Conservation (phyloP, 352 stramenopile genomes). For the Phytophthora palmivora region DNA sequence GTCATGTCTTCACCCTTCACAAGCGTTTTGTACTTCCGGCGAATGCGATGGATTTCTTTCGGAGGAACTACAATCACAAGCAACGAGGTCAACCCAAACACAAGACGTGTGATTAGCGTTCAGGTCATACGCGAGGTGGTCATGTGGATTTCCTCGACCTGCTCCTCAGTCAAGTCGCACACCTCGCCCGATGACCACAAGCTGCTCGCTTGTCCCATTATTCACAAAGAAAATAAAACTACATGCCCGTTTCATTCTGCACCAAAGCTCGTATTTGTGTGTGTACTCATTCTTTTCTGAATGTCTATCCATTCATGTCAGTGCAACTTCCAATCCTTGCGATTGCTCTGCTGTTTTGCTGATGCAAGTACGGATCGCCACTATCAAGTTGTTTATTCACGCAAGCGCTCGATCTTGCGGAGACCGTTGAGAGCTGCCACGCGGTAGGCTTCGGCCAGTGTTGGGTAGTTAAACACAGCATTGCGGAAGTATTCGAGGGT, state of each 20-base stretch:
- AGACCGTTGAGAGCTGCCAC: constrained; percentile 83
- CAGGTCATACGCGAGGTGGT: constrained; percentile 50
- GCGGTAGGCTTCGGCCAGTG: constrained; percentile 87
- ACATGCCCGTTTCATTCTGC: constrained; percentile 11
- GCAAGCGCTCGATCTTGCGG: constrained; percentile 69
- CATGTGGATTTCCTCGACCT: constrained; percentile 69
- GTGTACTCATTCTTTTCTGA: constrained; percentile 17
- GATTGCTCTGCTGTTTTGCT: neutral
- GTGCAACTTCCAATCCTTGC: constrained; percentile 2
- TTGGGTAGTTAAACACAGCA: constrained; percentile 94
- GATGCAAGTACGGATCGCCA: neutral
- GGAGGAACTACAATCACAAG: constrained; percentile 40
- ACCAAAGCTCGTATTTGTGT: constrained; percentile 4
- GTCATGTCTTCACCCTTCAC: constrained; percentile 57
- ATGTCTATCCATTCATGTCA: constrained; percentile 26
- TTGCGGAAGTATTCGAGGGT: constrained; percentile 92
- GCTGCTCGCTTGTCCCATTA: constrained; percentile 32
- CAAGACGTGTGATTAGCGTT: neutral
- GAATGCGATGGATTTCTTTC: constrained; percentile 64
- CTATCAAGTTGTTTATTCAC: constrained; percentile 23
- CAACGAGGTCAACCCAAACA: neutral
- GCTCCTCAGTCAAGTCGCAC: constrained; percentile 62
- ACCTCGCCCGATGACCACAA: constrained; percentile 24
- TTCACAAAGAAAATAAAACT: neutral
- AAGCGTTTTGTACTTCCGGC: constrained; percentile 45